Conservation (phyloP, 2,329 filamentous ascomycete genomes). For the Fusarium nelsonii region DNA sequence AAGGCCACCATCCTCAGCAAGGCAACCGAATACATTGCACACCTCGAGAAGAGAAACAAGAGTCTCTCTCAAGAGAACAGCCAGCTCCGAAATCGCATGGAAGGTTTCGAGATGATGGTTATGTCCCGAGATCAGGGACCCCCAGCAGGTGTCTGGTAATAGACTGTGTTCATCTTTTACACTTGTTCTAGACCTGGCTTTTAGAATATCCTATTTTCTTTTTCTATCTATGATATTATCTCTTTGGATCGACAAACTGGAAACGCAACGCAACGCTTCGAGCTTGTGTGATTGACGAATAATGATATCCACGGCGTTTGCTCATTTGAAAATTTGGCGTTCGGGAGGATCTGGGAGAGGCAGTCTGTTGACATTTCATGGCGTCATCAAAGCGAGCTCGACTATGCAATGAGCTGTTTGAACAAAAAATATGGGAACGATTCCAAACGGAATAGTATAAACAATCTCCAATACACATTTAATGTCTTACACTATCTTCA, state of each 20-base stretch:
- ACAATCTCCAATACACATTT: slow-evolving; percentile 46
- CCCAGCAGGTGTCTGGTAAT: slow-evolving; percentile 46
- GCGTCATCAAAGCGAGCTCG: slow-evolving; percentile 32
- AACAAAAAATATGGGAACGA: slow-evolving; percentile 32
- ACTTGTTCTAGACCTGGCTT: slow-evolving; percentile 2
- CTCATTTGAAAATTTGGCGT: slow-evolving; percentile 14
- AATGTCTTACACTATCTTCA: slow-evolving; percentile 27
- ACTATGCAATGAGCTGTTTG: slow-evolving; percentile 25
- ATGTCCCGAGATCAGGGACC: slow-evolving; percentile 46
- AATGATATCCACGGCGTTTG: slow-evolving; percentile 47
- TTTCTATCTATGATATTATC: slow-evolving; percentile 21
- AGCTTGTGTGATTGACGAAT: slow-evolving; percentile 47
- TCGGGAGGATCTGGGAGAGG: slow-evolving; percentile 13
- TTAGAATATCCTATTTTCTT: slow-evolving; percentile 12
- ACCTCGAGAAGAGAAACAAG: slow-evolving; percentile 54
- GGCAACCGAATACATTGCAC: slow-evolving; percentile 55
- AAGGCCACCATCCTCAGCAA: slow-evolving; percentile 79
- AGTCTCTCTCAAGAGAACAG: slow-evolving; percentile 51
- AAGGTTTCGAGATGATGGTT: slow-evolving; percentile 49
- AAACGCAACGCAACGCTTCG: slow-evolving; percentile 24
- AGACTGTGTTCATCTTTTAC: slow-evolving; percentile 10
- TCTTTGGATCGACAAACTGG: slow-evolving; percentile 24
- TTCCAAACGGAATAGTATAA: slow-evolving; percentile 38
- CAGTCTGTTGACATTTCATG: slow-evolving; percentile 25
- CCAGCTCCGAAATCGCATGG: slow-evolving; percentile 50